Evolutionary conservation across 2,329 filamentous ascomycete genomes (phyloP).

Genomic region (Mollisiaceae sp.): DNA sequence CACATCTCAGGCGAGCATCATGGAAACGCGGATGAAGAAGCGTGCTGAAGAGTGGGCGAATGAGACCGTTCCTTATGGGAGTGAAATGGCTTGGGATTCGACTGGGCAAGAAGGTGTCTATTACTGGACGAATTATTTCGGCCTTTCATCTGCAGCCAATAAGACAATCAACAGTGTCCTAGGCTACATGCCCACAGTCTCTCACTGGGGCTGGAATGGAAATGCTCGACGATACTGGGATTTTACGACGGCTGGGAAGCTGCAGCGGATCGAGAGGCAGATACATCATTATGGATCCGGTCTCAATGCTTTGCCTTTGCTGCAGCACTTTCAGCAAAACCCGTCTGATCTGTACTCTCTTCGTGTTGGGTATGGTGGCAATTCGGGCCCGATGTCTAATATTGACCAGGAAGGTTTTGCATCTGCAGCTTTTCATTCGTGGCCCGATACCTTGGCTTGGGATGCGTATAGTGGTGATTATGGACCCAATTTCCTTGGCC

Average conservation of each 20-base stretch:
- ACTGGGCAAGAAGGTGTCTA: constrained; percentile 67
- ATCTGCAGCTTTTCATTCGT: constrained; percentile 61
- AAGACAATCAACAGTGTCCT: constrained; percentile 62
- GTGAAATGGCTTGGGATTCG: constrained; percentile 67
- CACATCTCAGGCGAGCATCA: constrained; percentile 44
- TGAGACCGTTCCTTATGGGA: constrained; percentile 59
- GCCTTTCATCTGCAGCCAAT: constrained; percentile 48
- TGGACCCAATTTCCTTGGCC: constrained; percentile 58
- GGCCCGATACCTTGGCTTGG: constrained; percentile 59
- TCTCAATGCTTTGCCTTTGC: constrained; percentile 60
- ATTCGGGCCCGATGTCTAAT: constrained; percentile 57
- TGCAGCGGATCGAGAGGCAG: constrained; percentile 51
- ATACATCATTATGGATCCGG: constrained; percentile 66
- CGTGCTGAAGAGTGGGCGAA: constrained; percentile 57
- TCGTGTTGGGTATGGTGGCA: constrained; percentile 59
- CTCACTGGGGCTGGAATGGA: constrained; percentile 68
- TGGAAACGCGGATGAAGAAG: constrained; percentile 54
- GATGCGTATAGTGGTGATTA: constrained; percentile 64
- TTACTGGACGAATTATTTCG: constrained; percentile 61
- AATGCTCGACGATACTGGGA: constrained; percentile 67
- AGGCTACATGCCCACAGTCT: constrained; percentile 61
- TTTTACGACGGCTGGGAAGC: constrained; percentile 50
- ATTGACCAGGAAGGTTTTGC: constrained; percentile 61
- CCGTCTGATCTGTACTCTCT: constrained; percentile 55
- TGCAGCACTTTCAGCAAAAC: constrained; percentile 55